Evolutionary conservation across 371 early-diverging fungal species (phyloP).

Genomic region (Saksenaea oblongispora): DNA sequence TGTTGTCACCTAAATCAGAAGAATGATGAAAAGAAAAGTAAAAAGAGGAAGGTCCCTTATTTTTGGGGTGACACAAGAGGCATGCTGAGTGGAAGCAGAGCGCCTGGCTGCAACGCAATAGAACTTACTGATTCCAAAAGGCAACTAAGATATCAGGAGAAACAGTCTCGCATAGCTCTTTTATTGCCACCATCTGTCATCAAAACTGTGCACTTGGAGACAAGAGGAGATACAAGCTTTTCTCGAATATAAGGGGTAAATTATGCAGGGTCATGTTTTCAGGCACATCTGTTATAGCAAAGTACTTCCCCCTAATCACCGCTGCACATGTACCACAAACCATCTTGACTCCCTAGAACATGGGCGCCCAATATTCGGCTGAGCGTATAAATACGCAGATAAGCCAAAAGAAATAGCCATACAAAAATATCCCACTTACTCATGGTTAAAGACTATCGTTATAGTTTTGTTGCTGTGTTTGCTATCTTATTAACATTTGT

Average conservation of each 20-base stretch:
- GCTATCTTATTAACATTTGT: background rate
- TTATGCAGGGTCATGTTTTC: background rate
- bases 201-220: too few species aligned
- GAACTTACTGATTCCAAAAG: too few species aligned
- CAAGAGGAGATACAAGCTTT: too few species aligned
- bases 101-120: too few species aligned
- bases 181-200: too few species aligned
- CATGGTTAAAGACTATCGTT: background rate
- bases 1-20: too few species aligned
- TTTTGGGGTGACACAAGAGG: too few species aligned
- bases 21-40: too few species aligned
- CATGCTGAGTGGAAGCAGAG: too few species aligned
- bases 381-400: background rate
- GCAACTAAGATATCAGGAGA: too few species aligned
- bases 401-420: background rate
- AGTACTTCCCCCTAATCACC: background rate
- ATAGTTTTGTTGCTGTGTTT: background rate
- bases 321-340: background rate
- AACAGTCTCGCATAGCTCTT: too few species aligned
- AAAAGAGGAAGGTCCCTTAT: too few species aligned
- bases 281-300: background rate
- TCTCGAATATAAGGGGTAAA: background rate
- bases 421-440: background rate
- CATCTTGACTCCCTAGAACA: background rate
- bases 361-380: background rate